Conservation (phyloP, 768 basidiomycete species). For the Rhizopogon salebrosus region DNA sequence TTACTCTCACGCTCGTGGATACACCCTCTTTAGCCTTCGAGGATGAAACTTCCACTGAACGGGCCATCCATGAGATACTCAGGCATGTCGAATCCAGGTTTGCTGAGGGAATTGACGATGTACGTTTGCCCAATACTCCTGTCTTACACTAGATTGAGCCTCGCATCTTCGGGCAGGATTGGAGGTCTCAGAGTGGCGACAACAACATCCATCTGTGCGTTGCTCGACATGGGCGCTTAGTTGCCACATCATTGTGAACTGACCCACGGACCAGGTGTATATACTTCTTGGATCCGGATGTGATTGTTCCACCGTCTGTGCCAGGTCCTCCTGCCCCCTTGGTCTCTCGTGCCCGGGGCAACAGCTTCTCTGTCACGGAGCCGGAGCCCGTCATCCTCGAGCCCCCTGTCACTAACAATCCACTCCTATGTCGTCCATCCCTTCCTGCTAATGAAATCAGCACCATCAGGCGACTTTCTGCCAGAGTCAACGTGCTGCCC, state of each 20-base stretch:
- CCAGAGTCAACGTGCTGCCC: slow-evolving; percentile 83
- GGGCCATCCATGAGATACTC: slow-evolving; percentile 61
- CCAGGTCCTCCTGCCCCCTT: slow-evolving; percentile 63
- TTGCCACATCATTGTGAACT: slow-evolving; percentile 12
- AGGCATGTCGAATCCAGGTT: slow-evolving; percentile 70
- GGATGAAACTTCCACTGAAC: slow-evolving; percentile 61
- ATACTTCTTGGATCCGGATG: slow-evolving; percentile 83
- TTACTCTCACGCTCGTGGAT: slow-evolving; percentile 72
- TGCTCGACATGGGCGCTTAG: slow-evolving; percentile 26
- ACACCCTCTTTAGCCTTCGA: slow-evolving; percentile 76
- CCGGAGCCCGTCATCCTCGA: slow-evolving; percentile 76
- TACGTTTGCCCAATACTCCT: slow-evolving; percentile 38
- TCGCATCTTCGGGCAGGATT: slow-evolving; percentile 45
- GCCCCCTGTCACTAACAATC: slow-evolving; percentile 71
- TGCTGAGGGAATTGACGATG: slow-evolving; percentile 71
- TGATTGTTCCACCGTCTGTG: slow-evolving; percentile 67
- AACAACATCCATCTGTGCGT: slow-evolving; percentile 79
- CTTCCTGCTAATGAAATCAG: slow-evolving; percentile 68
- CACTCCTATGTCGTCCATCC: slow-evolving; percentile 59
- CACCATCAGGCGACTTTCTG: slow-evolving; percentile 74
- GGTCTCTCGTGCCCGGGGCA: slow-evolving; percentile 62
- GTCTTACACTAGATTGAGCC: slow-evolving; percentile 14
- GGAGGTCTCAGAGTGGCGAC: slow-evolving; percentile 64
- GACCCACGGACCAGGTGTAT: slow-evolving; percentile 53
- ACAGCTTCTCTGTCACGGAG: slow-evolving; percentile 68